phyloP scores from a whole-genome alignment of 2,329 filamentous ascomycete genomes.

The Aaosphaeria pasadenensis region DNA sequence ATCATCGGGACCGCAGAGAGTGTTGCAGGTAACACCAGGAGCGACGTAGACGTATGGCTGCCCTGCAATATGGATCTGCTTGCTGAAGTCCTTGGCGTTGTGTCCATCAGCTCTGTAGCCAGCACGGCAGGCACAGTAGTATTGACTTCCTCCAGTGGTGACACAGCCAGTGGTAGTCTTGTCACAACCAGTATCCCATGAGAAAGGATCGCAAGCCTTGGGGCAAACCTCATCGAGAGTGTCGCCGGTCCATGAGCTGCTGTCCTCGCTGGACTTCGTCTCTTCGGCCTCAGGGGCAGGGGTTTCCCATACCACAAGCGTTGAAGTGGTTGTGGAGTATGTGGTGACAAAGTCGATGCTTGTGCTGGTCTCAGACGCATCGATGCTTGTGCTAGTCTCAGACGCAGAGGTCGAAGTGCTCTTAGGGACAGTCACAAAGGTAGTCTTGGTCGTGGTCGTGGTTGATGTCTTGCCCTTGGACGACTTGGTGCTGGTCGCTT shows the following conservation, averaged over 20 bases:
- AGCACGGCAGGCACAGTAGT: conserved; percentile 28
- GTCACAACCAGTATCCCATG: conserved; percentile 22
- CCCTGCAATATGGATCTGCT: conserved; percentile 22
- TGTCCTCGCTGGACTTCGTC: not conserved
- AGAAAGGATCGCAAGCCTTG: conserved; percentile 21
- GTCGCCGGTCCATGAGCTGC: conserved; percentile 11
- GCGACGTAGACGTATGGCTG: conserved; percentile 24
- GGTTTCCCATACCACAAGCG: not conserved
- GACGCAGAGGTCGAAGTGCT: not conserved
- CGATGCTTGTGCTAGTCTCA: not conserved
- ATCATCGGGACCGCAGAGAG: conserved; percentile 15
- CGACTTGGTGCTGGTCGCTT: no score
- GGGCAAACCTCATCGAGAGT: conserved; percentile 18
- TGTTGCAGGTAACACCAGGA: conserved; percentile 17
- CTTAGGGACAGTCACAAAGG: not conserved
- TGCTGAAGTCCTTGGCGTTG: conserved; percentile 22
- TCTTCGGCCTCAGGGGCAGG: not conserved
- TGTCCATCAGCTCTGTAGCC: conserved; percentile 17
- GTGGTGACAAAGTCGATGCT: not conserved
- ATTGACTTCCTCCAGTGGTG: conserved; percentile 20
- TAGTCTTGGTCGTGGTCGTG: no score
- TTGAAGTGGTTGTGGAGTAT: not conserved
- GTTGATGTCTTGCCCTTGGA: no score
- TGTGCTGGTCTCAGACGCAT: not conserved
- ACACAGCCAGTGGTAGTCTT: conserved; percentile 19